These are phyloP conservation scores for Pseudisothecium myosuroides DNA, from an alignment of 225 moss, liverwort and hornwort genomes.

Conservation along the genomic window DNA sequence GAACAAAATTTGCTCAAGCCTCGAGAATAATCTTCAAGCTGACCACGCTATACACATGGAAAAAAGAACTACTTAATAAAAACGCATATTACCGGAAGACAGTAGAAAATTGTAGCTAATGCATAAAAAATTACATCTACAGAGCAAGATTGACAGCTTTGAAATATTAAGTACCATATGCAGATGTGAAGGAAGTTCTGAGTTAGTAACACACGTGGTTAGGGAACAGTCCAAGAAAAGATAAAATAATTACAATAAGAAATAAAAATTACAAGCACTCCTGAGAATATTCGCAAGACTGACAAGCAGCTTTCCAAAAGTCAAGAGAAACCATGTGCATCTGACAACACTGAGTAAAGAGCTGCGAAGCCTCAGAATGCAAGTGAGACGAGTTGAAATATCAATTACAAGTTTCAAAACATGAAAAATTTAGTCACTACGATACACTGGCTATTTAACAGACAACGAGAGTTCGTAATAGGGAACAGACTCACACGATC, in stretches of 20 bases:
- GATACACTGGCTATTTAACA: not conserved
- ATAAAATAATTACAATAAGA: not conserved
- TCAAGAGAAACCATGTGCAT: not conserved
- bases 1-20: not conserved
- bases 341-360: not conserved
- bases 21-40: not conserved
- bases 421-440: not conserved
- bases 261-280: not conserved
- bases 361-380: not conserved
- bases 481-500: not conserved
- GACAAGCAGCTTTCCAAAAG: not conserved
- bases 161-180: not conserved
- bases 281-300: not conserved
- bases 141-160: not conserved
- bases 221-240: not conserved
- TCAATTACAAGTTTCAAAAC: not conserved
- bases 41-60: not conserved
- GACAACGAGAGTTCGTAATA: not conserved
- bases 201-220: not conserved
- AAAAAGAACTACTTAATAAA: not conserved
- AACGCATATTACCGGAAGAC: not conserved
- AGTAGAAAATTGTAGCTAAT: not conserved
- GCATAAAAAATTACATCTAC: not conserved
- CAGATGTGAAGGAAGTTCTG: not conserved
- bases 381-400: not conserved